Base-by-base conservation (phyloP, 2,329 filamentous ascomycete species). In the Ceratocystiopsis minuta region DNA sequence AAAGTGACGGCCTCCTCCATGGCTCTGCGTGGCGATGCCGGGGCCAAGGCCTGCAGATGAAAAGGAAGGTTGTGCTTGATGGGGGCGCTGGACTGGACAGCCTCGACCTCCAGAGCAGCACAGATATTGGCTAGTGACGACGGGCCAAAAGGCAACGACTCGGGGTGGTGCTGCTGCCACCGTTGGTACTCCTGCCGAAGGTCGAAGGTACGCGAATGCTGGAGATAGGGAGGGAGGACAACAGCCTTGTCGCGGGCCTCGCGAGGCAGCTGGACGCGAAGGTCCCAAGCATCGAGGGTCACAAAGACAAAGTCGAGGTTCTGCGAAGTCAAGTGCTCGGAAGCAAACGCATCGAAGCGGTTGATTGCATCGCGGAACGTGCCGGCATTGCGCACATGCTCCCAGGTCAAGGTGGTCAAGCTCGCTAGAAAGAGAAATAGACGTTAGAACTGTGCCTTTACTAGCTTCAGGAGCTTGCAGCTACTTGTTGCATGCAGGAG, bases 61-160 rank as follows among this genome's bases (percentile, higher is more conserved):
- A 98, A 98, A 12, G 90, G 90, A 34, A 98, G 72, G 59, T 96
- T 96, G 60, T 96, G 90, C 64, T 96, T 98, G 65, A 98, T 96
- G 37, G 90, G 90, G 43, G 90, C 88, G 55, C 87, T 96, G 12
- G 87, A 88, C 63, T 96, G 87, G 34, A 98, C 86, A 43, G 92
- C 87, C 63, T 98, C 90, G 38, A 98, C 90, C 64, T 98, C 90
- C 42, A 98, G 78, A 42, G 90, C 90, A 49, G 90, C 90, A 66
- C 90, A 98, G 59, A 98, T 98, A 63, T 96, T 96, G 53, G 87
- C 80, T 50, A 98, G 72, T 60, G 90, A 92, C 45, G 85, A 94
- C 39, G 90, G 88, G 16, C 88, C 90, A 56, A 96, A 98, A 3
- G 90, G 88, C 42, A 98, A 72, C 44, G 88, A 95, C 65, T 98